Conservation (phyloP, 352 stramenopile species). For the Phytophthora lateralis region DNA sequence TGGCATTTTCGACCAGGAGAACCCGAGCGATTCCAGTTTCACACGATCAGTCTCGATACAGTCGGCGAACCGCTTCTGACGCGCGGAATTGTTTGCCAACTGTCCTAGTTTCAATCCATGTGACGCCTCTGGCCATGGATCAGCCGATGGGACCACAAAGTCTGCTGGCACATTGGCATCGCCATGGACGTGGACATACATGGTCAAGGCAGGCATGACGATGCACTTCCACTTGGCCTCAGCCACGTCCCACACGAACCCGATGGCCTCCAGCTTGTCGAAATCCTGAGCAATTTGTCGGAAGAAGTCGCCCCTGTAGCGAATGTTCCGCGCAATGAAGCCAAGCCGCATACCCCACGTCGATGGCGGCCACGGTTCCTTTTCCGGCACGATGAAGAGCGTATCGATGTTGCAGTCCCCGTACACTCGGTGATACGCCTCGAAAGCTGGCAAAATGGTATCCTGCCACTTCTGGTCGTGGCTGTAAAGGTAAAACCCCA, state of each 20-base stretch:
- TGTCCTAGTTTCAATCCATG: constrained; percentile 46
- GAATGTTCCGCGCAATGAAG: constrained; percentile 64
- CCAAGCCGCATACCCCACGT: constrained; percentile 52
- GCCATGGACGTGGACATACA: constrained; percentile 44
- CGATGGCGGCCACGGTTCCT: constrained; percentile 38
- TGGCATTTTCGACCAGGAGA: constrained; percentile 46
- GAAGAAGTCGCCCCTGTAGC: constrained; percentile 50
- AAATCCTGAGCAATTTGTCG: constrained; percentile 54
- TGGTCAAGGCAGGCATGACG: constrained; percentile 52
- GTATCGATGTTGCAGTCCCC: constrained; percentile 47
- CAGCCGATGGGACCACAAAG: constrained; percentile 57
- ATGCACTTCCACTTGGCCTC: constrained; percentile 51
- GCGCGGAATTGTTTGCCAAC: constrained; percentile 28
- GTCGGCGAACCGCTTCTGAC: constrained; percentile 41
- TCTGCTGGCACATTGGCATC: constrained; percentile 37
- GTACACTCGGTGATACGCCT: constrained; percentile 45
- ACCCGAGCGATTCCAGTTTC: constrained; percentile 52
- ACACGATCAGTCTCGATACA: constrained; percentile 60
- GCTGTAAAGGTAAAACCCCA: constrained; percentile 60
- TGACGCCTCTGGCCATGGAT: constrained; percentile 45
- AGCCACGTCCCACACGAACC: constrained; percentile 58
- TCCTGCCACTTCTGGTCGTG: constrained; percentile 57
- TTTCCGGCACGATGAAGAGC: constrained; percentile 48
- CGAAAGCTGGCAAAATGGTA: constrained; percentile 52
- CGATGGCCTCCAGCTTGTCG: constrained; percentile 51